These are phyloP conservation scores for Venturia oleaginea DNA, from an alignment of 2,329 filamentous ascomycete genomes.

Conservation along the genomic window DNA sequence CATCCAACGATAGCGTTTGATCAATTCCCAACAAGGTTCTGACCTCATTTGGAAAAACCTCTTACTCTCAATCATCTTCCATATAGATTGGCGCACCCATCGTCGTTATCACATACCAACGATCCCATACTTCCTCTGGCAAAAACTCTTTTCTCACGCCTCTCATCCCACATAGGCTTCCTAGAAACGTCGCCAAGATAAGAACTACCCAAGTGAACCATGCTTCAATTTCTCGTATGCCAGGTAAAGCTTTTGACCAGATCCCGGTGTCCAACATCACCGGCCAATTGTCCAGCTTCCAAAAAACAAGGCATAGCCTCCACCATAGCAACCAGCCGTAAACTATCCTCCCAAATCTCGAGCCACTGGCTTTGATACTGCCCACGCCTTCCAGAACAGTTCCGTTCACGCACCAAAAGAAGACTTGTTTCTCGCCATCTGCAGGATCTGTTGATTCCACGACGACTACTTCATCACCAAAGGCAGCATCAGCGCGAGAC, in stretches of 20 bases:
- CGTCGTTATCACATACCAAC: not conserved
- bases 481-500: conserved; percentile 29
- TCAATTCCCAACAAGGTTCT: not conserved
- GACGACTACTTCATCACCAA: conserved; percentile 30
- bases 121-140: conserved; percentile 1
- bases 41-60: not conserved
- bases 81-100: not conserved
- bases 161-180: not conserved
- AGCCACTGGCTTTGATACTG: not conserved
- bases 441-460: conserved; percentile 39
- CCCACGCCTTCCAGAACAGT: conserved; percentile 25
- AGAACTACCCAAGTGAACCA: not conserved
- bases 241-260: conserved; percentile 6
- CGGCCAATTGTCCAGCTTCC: conserved; percentile 26
- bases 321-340: conserved; percentile 9
- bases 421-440: conserved; percentile 38
- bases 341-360: conserved; percentile 9
- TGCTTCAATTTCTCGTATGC: conserved; percentile 10
- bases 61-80: not conserved
- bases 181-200: not conserved
- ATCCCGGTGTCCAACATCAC: conserved; percentile 18
- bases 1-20: not conserved
- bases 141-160: not conserved
- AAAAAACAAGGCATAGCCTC: conserved; percentile 23
- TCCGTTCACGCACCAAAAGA: conserved; percentile 44